Percentiles rank a stretch among this genome's conserved stretches.
Evolutionary conservation across 257 asterid genomes (phyloP).

Genomic region (Lycium ferocissimum): DNA sequence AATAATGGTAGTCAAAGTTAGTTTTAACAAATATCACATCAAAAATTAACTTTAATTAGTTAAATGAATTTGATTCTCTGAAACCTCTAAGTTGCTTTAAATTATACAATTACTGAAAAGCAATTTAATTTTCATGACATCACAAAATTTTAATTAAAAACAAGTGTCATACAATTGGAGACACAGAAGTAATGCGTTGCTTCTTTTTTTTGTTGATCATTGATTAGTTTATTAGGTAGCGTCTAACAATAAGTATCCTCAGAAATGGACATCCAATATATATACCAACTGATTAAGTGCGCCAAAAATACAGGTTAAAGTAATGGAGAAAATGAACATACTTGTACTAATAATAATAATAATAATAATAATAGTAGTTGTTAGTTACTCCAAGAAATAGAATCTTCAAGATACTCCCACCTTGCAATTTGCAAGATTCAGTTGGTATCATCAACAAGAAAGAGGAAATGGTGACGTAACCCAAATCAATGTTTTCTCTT

Average conservation of each 20-base stretch:
- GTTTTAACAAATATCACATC: not conserved
- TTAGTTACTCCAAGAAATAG: slow-evolving; percentile 17
- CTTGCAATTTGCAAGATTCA: not conserved
- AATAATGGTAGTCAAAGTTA: not conserved
- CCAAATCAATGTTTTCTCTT: not conserved
- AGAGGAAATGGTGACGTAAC: not conserved
- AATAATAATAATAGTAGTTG: not conserved
- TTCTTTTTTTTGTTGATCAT: not conserved
- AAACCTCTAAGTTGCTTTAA: not conserved
- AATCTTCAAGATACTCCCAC: slow-evolving; percentile 11
- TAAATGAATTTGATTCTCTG: not conserved
- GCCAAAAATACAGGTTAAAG: not conserved
- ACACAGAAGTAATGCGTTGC: not conserved
- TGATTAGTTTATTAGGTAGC: slow-evolving; percentile 16
- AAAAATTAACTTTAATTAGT: not conserved
- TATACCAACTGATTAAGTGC: not conserved
- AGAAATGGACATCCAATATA: slow-evolving; percentile 2
- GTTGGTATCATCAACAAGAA: slow-evolving; percentile 11
- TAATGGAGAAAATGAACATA: not conserved
- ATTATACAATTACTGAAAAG: not conserved
- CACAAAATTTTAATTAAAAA: not conserved
- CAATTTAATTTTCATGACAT: not conserved
- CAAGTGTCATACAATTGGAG: not conserved
- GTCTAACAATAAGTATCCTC: not conserved
- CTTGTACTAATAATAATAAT: too few relatives aligned